phyloP scores from a whole-genome alignment of 2,329 filamentous ascomycete genomes.

The Paecilomyces variotii region DNA sequence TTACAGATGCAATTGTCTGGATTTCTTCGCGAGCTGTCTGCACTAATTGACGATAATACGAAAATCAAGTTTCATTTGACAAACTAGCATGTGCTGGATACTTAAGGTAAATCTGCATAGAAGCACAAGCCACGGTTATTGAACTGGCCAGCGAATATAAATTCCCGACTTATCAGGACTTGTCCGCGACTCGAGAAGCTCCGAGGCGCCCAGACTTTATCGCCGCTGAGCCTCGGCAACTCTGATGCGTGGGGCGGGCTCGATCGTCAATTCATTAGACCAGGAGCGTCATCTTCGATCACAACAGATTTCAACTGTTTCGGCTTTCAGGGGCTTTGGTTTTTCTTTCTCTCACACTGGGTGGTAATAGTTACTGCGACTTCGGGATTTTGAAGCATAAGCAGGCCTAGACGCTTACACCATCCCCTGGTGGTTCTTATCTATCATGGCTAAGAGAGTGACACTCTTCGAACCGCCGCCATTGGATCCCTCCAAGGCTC shows the following conservation, averaged over 20 bases:
- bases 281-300: not conserved
- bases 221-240: not conserved
- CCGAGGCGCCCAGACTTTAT: not conserved
- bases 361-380: not conserved
- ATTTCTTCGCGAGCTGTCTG: not conserved
- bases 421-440: not conserved
- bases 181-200: not conserved
- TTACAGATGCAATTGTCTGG: not conserved
- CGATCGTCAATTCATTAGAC: not conserved
- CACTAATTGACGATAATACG: not conserved
- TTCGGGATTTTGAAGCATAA: not conserved
- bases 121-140: not conserved
- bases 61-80: not conserved
- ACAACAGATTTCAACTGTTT: not conserved
- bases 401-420: not conserved
- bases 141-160: not conserved
- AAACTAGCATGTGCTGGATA: not conserved
- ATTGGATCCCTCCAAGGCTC: conserved; percentile 61
- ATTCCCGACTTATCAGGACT: not conserved
- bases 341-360: not conserved
- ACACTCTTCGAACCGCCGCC: conserved; percentile 71
- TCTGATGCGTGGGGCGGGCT: not conserved
- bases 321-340: not conserved
- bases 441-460: conserved; percentile 25
- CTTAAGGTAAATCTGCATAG: not conserved